Evolutionary conservation across 1,284 basidiomycete species (phyloP).

Genomic region (Austroboletus novae-zelandiae): DNA sequence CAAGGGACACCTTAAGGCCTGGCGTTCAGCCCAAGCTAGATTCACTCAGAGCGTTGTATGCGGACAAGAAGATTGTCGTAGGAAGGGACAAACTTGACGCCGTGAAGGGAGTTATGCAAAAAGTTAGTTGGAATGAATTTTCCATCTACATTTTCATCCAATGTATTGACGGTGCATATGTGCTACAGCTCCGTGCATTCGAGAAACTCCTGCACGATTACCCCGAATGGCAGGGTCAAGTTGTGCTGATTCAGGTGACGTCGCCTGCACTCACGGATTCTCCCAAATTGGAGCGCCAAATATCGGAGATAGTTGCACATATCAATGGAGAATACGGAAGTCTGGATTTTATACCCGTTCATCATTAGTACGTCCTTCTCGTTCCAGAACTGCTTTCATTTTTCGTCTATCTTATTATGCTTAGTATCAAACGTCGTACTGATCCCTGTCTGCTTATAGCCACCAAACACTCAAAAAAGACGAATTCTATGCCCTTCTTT

Average conservation of each 20-base stretch:
- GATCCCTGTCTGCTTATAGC: constrained; percentile 38
- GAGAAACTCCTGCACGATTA: constrained; percentile 92
- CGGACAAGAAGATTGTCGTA: constrained; percentile 98
- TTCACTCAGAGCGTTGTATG: constrained; percentile 82
- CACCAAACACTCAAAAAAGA: constrained; percentile 98
- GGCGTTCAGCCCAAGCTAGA: constrained; percentile 90
- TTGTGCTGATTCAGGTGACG: constrained; percentile 86
- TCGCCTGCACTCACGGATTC: constrained; percentile 94
- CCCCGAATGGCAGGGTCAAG: constrained; percentile 94
- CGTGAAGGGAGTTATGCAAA: constrained; percentile 97
- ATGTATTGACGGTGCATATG: constrained; percentile 2
- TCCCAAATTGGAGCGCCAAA: constrained; percentile 90
- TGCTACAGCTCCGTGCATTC: constrained; percentile 83
- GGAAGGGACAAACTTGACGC: constrained; percentile 99
- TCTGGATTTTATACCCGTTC: constrained; percentile 96
- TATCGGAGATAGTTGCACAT: constrained; percentile 92
- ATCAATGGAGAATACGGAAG: constrained; percentile 98
- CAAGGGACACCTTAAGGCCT: constrained; percentile 76
- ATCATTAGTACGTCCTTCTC: constrained; percentile 80
- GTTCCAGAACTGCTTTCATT: neutral
- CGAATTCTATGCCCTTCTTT: constrained; percentile 97
- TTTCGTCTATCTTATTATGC: neutral
- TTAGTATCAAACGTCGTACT: neutral
- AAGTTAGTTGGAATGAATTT: constrained; percentile 35
- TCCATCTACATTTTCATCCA: neutral